These are phyloP conservation scores for Aspergillus haitiensis DNA, from an alignment of 495 filamentous ascomycete genomes.

Conservation along the genomic window DNA sequence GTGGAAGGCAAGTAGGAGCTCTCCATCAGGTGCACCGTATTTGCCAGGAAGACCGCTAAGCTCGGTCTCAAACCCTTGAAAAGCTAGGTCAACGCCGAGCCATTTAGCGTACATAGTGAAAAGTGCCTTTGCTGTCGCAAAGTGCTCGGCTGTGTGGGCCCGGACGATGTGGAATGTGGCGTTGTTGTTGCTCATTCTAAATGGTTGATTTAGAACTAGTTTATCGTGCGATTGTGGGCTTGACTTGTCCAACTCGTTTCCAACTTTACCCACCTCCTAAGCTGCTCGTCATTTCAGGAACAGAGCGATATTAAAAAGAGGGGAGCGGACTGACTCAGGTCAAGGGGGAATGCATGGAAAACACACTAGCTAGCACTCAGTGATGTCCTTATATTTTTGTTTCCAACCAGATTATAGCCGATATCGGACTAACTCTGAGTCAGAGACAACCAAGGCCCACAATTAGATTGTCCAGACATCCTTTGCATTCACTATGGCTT, in stretches of 20 bases:
- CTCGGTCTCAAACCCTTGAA: conserved; percentile 57
- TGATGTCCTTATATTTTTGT: neutral
- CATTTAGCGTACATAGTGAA: conserved; percentile 56
- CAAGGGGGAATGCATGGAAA: no score
- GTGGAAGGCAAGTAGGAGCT: conserved; percentile 50
- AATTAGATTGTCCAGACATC: neutral
- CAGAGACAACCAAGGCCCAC: neutral
- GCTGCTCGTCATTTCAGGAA: no score
- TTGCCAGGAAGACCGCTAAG: conserved; percentile 54
- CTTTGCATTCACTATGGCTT: no score
- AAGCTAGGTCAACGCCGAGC: conserved; percentile 56
- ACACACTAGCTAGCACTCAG: neutral
- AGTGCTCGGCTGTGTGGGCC: conserved; percentile 17
- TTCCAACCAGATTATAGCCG: neutral
- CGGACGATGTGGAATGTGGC: conserved; percentile 19
- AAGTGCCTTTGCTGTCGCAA: conserved; percentile 30
- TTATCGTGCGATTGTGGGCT: no score
- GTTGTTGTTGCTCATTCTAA: neutral
- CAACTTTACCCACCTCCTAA: no score
- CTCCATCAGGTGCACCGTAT: conserved; percentile 46
- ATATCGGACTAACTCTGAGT: neutral
- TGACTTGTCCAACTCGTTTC: no score
- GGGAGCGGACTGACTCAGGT: no score
- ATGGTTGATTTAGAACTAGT: neutral
- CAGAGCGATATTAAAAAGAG: no score